A percentile compares a stretch with the other conserved stretches of the same genome.
phyloP scores from a whole-genome alignment of 345 rosid species.

The Eucalyptus paniculata region DNA sequence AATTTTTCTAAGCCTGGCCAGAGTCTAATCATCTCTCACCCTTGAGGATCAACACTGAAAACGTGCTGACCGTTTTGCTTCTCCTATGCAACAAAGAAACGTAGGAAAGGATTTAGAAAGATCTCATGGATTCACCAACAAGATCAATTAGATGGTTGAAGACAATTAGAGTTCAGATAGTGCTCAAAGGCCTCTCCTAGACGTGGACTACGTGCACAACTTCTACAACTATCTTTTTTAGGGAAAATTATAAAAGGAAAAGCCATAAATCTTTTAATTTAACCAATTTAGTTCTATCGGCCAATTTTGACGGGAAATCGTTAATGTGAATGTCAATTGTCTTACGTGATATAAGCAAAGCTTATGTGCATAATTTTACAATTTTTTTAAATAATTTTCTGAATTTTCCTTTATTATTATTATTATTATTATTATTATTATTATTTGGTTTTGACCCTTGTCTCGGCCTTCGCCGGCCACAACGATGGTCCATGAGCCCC shows the following conservation, averaged over 20 bases:
- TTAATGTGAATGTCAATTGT: rapidly evolving
- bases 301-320: rapidly evolving
- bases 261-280: background rate
- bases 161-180: background rate
- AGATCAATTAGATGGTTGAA: background rate
- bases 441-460: background rate
- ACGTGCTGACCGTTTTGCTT: background rate
- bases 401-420: too few species aligned
- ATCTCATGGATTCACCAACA: background rate
- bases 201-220: background rate
- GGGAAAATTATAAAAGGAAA: rapidly evolving
- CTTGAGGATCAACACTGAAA: background rate
- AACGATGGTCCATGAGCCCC: background rate
- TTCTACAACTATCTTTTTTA: background rate
- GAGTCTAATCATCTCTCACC: background rate
- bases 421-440: too few species aligned
- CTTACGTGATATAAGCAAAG: rapidly evolving
- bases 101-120: background rate
- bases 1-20: background rate
- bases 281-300: rapidly evolving
- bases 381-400: background rate
- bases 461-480: rapidly evolving
- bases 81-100: background rate
- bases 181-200: background rate
- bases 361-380: rapidly evolving